A percentile compares a stretch with the other conserved stretches of the same genome.
These are phyloP conservation scores for Pseudotulostoma volvatum DNA, from an alignment of 495 filamentous ascomycete genomes.

Conservation along the genomic window DNA sequence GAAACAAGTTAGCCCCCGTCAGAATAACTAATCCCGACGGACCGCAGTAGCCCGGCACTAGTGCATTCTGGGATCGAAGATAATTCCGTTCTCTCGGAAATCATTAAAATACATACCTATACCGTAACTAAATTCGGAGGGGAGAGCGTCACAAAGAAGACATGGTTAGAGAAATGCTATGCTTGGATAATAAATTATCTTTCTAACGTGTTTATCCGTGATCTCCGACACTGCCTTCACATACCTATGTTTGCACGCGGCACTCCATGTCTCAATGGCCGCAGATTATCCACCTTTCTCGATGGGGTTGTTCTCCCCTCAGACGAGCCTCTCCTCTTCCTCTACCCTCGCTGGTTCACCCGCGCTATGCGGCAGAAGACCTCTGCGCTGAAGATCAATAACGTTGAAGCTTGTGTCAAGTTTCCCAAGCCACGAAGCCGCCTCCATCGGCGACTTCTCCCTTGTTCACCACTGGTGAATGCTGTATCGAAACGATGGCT, in stretches of 20 bases:
- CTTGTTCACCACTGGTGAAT: background rate
- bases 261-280: slow-evolving; percentile 25
- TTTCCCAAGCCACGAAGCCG: background rate
- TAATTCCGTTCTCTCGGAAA: no score
- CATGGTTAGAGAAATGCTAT: no score
- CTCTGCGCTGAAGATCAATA: background rate
- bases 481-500: background rate
- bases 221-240: background rate
- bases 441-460: background rate
- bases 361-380: slow-evolving; percentile 12
- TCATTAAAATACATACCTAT: no score
- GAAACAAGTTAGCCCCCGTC: no score
- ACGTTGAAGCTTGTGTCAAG: background rate
- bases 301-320: slow-evolving; percentile 21
- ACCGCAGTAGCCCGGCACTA: no score
- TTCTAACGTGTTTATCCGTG: no score
- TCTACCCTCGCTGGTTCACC: slow-evolving; percentile 30
- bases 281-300: slow-evolving; percentile 20
- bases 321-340: slow-evolving; percentile 30
- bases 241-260: slow-evolving; percentile 26
- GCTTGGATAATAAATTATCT: no score
- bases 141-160: no score
- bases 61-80: no score
- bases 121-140: no score
- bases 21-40: no score